Evolutionary conservation across 805 yeast genomes (phyloP).

Genomic region (Myxozyma mucilagina): DNA sequence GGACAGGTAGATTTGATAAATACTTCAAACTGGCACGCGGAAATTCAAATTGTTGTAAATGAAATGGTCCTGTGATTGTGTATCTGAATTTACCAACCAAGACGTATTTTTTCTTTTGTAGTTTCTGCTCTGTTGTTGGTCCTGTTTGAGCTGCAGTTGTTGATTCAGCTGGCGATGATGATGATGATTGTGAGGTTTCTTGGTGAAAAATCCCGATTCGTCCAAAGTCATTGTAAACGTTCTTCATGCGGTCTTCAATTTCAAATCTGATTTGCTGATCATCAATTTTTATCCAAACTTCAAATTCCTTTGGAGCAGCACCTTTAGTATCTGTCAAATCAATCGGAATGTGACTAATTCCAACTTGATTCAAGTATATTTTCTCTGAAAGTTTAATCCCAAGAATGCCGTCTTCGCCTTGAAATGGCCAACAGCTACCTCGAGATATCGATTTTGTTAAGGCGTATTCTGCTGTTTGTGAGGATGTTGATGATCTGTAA

Average conservation of each 20-base stretch:
- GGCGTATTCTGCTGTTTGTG: neutral
- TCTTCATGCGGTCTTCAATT: neutral
- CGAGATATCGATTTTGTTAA: neutral
- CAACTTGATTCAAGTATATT: constrained; percentile 32
- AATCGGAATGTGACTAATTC: constrained; percentile 35
- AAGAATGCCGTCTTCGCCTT: constrained; percentile 36
- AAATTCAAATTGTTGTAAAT: neutral
- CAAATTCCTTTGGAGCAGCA: constrained; percentile 37
- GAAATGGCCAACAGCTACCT: constrained; percentile 40
- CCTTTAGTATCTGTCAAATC: constrained; percentile 26
- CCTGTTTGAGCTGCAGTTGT: neutral
- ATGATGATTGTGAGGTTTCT: too few relatives aligned
- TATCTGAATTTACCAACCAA: neutral
- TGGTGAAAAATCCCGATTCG: neutral
- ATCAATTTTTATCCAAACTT: constrained; percentile 36
- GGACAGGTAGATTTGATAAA: neutral
- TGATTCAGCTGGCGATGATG: too few relatives aligned
- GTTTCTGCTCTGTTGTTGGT: neutral
- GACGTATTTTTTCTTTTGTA: neutral
- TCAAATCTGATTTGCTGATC: constrained; percentile 9
- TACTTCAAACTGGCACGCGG: neutral
- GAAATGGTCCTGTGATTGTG: neutral
- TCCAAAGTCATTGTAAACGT: neutral
- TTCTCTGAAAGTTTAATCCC: constrained; percentile 35
- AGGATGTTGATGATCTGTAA: neutral